phyloP scores from a whole-genome alignment of 1,139 yeast species.

The Yamadazyma friedrichii region DNA sequence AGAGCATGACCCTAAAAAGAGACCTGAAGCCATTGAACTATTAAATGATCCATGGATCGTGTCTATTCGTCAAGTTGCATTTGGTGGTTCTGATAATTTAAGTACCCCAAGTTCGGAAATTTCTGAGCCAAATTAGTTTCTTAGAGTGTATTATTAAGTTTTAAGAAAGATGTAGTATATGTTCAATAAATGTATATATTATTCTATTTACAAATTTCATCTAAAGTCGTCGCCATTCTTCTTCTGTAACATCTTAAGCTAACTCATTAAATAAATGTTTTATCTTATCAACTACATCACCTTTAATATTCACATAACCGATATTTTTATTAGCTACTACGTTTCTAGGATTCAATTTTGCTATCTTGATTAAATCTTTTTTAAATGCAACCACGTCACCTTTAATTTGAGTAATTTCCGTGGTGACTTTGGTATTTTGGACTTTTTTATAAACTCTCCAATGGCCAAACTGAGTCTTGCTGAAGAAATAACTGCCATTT shows the following conservation, averaged over 20 bases:
- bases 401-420: slow-evolving; percentile 62
- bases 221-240: not conserved
- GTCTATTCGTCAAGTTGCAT: slow-evolving; percentile 68
- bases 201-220: slow-evolving; percentile 4
- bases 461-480: slow-evolving; percentile 58
- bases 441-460: slow-evolving; percentile 68
- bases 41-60: slow-evolving; percentile 90
- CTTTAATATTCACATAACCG: slow-evolving; percentile 53
- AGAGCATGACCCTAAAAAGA: slow-evolving; percentile 75
- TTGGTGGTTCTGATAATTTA: slow-evolving; percentile 43
- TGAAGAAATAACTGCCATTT: slow-evolving; percentile 43
- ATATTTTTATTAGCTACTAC: slow-evolving; percentile 39
- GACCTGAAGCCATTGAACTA: slow-evolving; percentile 84
- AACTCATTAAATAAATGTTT: slow-evolving; percentile 32
- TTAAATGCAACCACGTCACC: slow-evolving; percentile 63
- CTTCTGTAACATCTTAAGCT: not conserved
- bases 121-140: not conserved
- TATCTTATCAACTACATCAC: slow-evolving; percentile 50
- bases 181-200: slow-evolving; percentile 1
- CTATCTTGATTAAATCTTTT: slow-evolving; percentile 52
- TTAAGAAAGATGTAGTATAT: not conserved
- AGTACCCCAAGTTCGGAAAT: slow-evolving; percentile 43
- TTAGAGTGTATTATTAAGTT: not conserved
- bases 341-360: slow-evolving; percentile 39
- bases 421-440: slow-evolving; percentile 51